Base-by-base conservation (phyloP, 75 land plant species). In the Cryptomeria japonica region DNA sequence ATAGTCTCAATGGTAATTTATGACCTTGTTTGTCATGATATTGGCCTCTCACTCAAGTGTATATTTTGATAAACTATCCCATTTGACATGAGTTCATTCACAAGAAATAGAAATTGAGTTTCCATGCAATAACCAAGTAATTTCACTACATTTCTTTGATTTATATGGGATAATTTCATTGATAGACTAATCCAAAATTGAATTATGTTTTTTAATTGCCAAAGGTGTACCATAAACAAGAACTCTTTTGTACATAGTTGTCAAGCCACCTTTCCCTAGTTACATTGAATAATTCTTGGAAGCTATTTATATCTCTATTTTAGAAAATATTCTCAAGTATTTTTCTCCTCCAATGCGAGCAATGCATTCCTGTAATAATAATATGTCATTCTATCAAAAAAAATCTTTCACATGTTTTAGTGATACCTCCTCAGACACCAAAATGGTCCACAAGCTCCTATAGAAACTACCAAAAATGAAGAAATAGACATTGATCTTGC, bases 91-190 rank as follows among this genome's bases (percentile, higher is more conserved):
- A 77, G 95, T 86, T 96, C 98, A 80, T 94, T 95, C 1, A 96
- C 95, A 7, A 96, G 87, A 8, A 95, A 75, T 31, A 72, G 2
- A 90, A 70, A 87, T 94, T 95, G 32, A 61, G 84, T 75, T 75
- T 75, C n/a, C n/a, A 90, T 90, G 89, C 94, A 96, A 83, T 72
- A 95, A 4, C 97, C 97, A 1, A 94, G 87, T 31, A 96, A 87
- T 12, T 91, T 90, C n/a, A 96, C 96, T 37, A 96, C 89, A 90
- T 96, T 91, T 87, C 87, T 89, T 89, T 96, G 97, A 85, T 96
- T 90, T 18, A 96, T 88, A 0, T 95, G 91, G 3, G 95, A 94
- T 93, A 1, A 96, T 88, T 88, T 96, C 97, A 2, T 88, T 76
- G 47, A 91, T 12, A 86, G 94, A 96, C 0, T 96, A 95, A 32